Evolutionary conservation across 371 early-diverging fungal genomes (phyloP).

Genomic region (Sporodiniella umbellata): DNA sequence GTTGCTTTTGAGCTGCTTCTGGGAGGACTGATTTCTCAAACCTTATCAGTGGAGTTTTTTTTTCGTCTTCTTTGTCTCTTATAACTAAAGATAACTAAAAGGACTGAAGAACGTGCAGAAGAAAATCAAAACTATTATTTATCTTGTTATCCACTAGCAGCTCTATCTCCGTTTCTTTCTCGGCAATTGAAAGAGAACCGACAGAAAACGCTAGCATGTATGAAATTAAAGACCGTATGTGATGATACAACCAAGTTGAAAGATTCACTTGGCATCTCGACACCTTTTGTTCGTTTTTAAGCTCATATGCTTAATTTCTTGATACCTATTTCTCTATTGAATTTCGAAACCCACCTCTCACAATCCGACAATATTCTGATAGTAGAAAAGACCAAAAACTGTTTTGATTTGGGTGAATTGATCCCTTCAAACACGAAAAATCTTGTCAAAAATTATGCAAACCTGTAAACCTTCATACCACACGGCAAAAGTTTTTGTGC

Average conservation of each 20-base stretch:
- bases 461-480: slow-evolving; percentile 7
- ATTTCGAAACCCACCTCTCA: slow-evolving; percentile 10
- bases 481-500: slow-evolving; percentile 1
- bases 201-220: slow-evolving; percentile 9
- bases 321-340: background rate
- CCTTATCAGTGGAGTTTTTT: too few species aligned
- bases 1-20: too few species aligned
- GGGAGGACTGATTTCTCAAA: too few species aligned
- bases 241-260: background rate
- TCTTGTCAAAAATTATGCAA: slow-evolving; percentile 5
- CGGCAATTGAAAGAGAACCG: slow-evolving; percentile 5
- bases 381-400: slow-evolving; percentile 1
- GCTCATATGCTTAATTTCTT: background rate
- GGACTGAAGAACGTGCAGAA: background rate
- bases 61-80: too few species aligned
- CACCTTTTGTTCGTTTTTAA: background rate
- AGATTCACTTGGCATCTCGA: background rate
- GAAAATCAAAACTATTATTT: background rate
- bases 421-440: slow-evolving; percentile 2
- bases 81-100: too few species aligned
- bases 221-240: slow-evolving; percentile 12
- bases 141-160: background rate
- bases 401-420: slow-evolving; percentile 8
- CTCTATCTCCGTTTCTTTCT: background rate
- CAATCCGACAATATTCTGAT: slow-evolving; percentile 5